Evolutionary conservation across 371 early-diverging fungal species (phyloP).

Genomic region (Coemansia sp.): DNA sequence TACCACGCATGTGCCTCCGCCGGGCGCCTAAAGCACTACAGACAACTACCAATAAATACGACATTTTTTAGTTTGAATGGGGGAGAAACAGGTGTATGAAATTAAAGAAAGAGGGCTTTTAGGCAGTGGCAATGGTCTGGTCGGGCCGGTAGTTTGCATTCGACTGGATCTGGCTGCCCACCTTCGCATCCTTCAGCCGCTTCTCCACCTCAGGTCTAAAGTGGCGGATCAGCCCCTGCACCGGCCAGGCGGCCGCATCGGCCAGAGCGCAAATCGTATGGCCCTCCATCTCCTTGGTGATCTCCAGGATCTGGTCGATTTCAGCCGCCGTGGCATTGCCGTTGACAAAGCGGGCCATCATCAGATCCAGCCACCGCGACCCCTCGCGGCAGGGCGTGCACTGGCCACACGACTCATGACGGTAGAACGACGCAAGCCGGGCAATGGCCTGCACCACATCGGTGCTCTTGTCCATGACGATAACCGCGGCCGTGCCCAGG

Average conservation of each 20-base stretch:
- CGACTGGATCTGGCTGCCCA: conserved; percentile 28
- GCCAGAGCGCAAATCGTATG: conserved; percentile 98
- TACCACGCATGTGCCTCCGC: conserved; percentile 33
- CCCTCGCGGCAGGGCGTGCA: conserved; percentile 99
- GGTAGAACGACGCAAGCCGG: conserved; percentile 89
- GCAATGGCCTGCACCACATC: conserved; percentile 92
- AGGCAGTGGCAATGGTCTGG: conserved; percentile 45
- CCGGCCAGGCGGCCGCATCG: conserved; percentile 99
- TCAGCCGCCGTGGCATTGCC: conserved; percentile 83
- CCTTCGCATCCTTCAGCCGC: conserved; percentile 60
- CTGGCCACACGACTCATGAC: conserved; percentile 97
- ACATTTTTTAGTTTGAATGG: neutral
- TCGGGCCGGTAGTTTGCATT: conserved; percentile 39
- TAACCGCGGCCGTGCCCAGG: conserved; percentile 94
- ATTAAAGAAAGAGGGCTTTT: neutral
- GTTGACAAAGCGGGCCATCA: conserved; percentile 94
- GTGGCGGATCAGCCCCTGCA: conserved; percentile 92
- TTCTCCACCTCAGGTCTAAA: conserved; percentile 92
- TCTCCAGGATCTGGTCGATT: conserved; percentile 88
- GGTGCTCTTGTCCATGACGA: conserved; percentile 97
- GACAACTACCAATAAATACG: neutral
- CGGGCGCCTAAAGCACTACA: conserved; percentile 1
- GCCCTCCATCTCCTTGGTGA: conserved; percentile 96
- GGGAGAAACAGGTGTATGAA: neutral
- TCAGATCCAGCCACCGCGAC: conserved; percentile 90